Percentiles rank a stretch among this genome's conserved stretches.
These are phyloP conservation scores for Apophysomyces ossiformis DNA, from an alignment of 371 early-diverging fungal genomes.

Conservation along the genomic window DNA sequence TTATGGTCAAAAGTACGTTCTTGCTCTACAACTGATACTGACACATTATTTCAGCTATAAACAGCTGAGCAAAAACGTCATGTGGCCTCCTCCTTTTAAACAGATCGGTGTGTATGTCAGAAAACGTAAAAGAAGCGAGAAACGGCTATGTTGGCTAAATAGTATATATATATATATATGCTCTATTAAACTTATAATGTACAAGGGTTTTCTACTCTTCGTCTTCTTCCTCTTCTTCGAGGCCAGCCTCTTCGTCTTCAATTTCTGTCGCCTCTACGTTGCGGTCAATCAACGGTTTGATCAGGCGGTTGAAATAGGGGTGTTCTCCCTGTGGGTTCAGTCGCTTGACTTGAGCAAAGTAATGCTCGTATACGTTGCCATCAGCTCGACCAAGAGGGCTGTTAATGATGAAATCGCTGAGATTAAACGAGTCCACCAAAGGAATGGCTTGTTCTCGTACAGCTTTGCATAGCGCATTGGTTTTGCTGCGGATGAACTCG, in stretches of 20 bases:
- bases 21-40: too few species aligned
- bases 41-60: too few species aligned
- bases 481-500: slow-evolving; percentile 64
- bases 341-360: slow-evolving; percentile 83
- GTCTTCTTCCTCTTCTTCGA: slow-evolving; percentile 44
- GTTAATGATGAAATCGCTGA: slow-evolving; percentile 87
- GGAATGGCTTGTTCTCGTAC: slow-evolving; percentile 85
- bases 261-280: slow-evolving; percentile 40
- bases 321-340: slow-evolving; percentile 78
- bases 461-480: slow-evolving; percentile 71
- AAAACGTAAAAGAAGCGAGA: too few species aligned
- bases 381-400: slow-evolving; percentile 89
- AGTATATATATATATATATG: neutral
- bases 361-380: slow-evolving; percentile 87
- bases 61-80: too few species aligned
- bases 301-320: slow-evolving; percentile 81
- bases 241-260: slow-evolving; percentile 52
- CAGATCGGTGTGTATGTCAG: too few species aligned
- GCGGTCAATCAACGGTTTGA: slow-evolving; percentile 83
- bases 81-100: too few species aligned
- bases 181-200: neutral
- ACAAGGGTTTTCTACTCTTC: slow-evolving; percentile 18
- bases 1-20: too few species aligned
- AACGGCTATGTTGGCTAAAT: too few species aligned
- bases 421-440: slow-evolving; percentile 87